Conservation (phyloP, 1,139 yeast genomes). For the Geotrichum siamense region DNA sequence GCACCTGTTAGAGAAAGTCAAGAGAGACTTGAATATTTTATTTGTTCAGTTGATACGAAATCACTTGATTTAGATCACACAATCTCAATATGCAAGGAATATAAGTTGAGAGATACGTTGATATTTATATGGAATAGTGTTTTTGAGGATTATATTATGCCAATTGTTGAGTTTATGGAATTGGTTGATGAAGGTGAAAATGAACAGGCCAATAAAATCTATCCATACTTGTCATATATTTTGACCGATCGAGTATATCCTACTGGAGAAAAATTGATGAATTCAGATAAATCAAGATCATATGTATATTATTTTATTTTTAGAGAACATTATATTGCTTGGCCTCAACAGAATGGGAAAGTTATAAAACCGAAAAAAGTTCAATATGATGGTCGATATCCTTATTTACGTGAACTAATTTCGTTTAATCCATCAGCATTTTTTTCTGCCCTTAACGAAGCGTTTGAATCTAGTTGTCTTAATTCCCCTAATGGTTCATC, state of each 20-base stretch:
- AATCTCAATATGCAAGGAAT: conserved; percentile 47
- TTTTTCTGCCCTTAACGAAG: conserved; percentile 63
- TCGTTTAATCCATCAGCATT: conserved; percentile 48
- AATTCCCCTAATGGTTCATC: conserved; percentile 36
- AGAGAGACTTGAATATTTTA: conserved; percentile 50
- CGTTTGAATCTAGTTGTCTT: conserved; percentile 63
- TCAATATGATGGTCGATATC: conserved; percentile 27
- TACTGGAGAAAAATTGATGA: conserved; percentile 38
- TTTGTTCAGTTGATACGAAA: conserved; percentile 56
- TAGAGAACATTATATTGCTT: conserved; percentile 41
- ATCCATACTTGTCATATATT: conserved; percentile 54
- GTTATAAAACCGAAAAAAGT: conserved; percentile 19
- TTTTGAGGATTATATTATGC: conserved; percentile 59
- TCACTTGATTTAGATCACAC: conserved; percentile 68
- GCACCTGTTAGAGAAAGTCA: conserved; percentile 37
- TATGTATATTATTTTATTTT: conserved; percentile 51
- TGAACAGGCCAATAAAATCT: conserved; percentile 31
- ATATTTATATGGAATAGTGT: conserved; percentile 62
- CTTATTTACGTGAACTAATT: conserved; percentile 48
- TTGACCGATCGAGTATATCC: conserved; percentile 76
- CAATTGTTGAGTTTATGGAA: conserved; percentile 50
- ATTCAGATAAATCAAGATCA: conserved; percentile 37
- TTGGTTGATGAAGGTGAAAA: conserved; percentile 30
- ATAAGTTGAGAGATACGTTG: conserved; percentile 51
- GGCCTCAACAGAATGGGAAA: conserved; percentile 38